Base-by-base conservation (phyloP, 2,329 filamentous ascomycete species). In the Talaromyces funiculosus region DNA sequence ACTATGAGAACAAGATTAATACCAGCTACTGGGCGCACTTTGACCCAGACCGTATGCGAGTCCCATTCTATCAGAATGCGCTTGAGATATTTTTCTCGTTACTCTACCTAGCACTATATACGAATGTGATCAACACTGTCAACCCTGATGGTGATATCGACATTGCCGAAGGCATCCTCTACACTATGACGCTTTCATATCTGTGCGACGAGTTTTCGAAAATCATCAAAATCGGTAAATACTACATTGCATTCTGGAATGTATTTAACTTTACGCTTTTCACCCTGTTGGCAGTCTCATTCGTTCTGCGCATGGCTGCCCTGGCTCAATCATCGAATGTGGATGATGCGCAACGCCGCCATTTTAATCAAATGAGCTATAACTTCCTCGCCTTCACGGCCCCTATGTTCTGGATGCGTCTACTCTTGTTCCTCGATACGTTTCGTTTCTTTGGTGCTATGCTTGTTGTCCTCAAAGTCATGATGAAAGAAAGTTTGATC, bases 371-470 rank as follows among this genome's bases (percentile, higher is more conserved):
- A 61, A 78, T 97, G 20, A 92, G 89, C 71, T 99, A 99, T 77
- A 96, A 96, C 75, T 92, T 97, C 72, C 79, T 99, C 24, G 92
- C 94, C 9, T 96, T 97, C 73, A 87, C 88, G 3, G 92, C 94
- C 0, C 94, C 94, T 0, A 90, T 99, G 90, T 97, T 99, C 75
- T 99, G 94, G 93, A 89, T 87, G 71, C 89, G 94, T 4, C 82
- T 99, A 62, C 78, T 99, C 64, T 84, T 99, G 6, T 99, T 97
- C 71, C 84, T 99, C 18, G 94, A 99, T 75, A 90, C 89, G 0
- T 84, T 96, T 81, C 87, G 90, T 59, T 99, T 99, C 80, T 99
- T 99, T 69, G 94, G 94, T 24, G 92, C 93, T 54, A 99, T 99
- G 94, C 84, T 99, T 1, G 93, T 99, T 1, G 92, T 99, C 1